Percentiles rank a stretch among this genome's conserved stretches.
phyloP scores from a whole-genome alignment of 2,329 filamentous ascomycete species.

The Metarhizium robertsii region DNA sequence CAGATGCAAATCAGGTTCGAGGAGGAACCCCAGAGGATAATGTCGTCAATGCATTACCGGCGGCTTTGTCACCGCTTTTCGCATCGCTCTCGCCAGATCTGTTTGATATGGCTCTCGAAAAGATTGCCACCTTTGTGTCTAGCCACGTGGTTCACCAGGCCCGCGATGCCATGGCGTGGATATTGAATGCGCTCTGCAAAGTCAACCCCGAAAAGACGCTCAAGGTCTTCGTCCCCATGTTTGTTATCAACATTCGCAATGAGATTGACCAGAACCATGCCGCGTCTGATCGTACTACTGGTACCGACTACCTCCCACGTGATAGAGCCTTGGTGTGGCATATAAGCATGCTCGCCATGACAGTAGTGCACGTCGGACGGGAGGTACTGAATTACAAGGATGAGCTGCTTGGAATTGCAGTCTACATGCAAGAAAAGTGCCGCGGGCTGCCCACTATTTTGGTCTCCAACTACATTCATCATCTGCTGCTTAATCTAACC shows the following conservation, averaged over 20 bases:
- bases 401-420: conserved; percentile 81
- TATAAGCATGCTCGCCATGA: conserved; percentile 95
- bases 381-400: conserved; percentile 83
- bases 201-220: conserved; percentile 90
- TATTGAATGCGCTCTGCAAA: conserved; percentile 92
- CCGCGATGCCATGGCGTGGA: conserved; percentile 96
- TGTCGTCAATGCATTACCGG: conserved; percentile 89
- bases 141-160: conserved; percentile 96
- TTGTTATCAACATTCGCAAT: conserved; percentile 84
- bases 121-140: conserved; percentile 83
- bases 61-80: conserved; percentile 82
- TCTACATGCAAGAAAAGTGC: conserved; percentile 95
- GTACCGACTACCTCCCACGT: conserved; percentile 83
- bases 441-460: conserved; percentile 90
- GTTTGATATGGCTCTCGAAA: conserved; percentile 85
- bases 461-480: conserved; percentile 95
- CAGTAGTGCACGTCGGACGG: conserved; percentile 87
- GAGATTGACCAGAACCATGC: conserved; percentile 97
- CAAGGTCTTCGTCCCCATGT: conserved; percentile 80
- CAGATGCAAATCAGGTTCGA: conserved; percentile 78
- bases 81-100: conserved; percentile 86
- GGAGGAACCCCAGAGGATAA: conserved; percentile 93
- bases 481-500: conserved; percentile 87
- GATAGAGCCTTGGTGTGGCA: conserved; percentile 95
- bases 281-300: conserved; percentile 87